A percentile compares a stretch with the other conserved stretches of the same genome.
Evolutionary conservation across 2,329 filamentous ascomycete species (phyloP).

Genomic region (Camillea tinctor): DNA sequence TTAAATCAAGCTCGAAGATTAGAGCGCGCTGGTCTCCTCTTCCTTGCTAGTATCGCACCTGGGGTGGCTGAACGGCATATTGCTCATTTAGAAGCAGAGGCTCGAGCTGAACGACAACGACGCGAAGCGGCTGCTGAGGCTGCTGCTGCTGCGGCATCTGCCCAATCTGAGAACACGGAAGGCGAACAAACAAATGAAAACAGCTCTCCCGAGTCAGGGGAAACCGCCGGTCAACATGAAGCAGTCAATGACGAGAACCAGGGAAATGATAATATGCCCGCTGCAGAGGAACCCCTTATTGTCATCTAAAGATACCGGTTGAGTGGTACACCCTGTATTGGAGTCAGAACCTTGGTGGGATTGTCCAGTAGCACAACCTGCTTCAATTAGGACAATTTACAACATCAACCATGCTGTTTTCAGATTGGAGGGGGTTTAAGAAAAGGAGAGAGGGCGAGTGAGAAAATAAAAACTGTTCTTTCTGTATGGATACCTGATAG

Average conservation of each 20-base stretch:
- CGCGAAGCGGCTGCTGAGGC: conserved; percentile 43
- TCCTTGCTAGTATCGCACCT: conserved; percentile 64
- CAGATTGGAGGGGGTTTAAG: background rate
- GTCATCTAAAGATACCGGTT: background rate
- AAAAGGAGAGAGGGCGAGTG: background rate
- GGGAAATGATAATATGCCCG: background rate
- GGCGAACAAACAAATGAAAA: conserved; percentile 6
- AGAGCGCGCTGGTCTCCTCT: conserved; percentile 61
- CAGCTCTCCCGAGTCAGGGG: conserved; percentile 1
- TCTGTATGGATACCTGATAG: background rate
- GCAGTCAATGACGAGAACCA: background rate
- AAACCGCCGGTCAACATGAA: conserved; percentile 1
- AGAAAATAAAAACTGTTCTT: background rate
- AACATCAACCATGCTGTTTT: background rate
- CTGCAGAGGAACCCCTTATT: background rate
- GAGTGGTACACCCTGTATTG: background rate
- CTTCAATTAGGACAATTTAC: background rate
- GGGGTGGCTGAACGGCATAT: conserved; percentile 67
- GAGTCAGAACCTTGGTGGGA: background rate
- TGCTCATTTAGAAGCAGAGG: conserved; percentile 54
- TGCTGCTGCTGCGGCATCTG: conserved; percentile 34
- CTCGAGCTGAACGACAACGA: conserved; percentile 43
- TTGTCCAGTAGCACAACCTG: background rate
- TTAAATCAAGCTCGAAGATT: conserved; percentile 50
- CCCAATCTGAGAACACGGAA: conserved; percentile 6